A percentile compares a stretch with the other conserved stretches of the same genome.
Conservation (phyloP, 805 yeast genomes). For the Alloascoidea africana region DNA sequence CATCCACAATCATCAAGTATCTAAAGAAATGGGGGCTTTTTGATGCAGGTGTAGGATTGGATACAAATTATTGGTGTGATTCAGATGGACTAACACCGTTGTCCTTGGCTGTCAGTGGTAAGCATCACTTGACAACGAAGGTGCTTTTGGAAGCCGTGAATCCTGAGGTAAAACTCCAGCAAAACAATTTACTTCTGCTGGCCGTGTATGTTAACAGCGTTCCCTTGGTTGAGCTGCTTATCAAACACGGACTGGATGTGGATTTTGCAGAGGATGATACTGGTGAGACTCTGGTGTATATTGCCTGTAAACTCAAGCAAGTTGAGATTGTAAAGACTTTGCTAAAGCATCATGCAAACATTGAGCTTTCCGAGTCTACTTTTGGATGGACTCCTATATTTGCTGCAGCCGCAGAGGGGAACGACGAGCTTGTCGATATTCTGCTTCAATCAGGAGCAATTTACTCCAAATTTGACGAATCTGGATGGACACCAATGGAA, state of each 20-base stretch:
- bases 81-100: slow-evolving; percentile 70
- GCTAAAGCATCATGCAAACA: slow-evolving; percentile 36
- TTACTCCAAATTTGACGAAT: slow-evolving; percentile 47
- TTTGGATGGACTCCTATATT: slow-evolving; percentile 95
- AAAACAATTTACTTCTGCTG: slow-evolving; percentile 44
- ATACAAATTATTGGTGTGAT: slow-evolving; percentile 25
- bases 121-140: slow-evolving; percentile 63
- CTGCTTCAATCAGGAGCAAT: slow-evolving; percentile 40
- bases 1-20: slow-evolving; percentile 39
- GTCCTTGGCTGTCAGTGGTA: slow-evolving; percentile 70
- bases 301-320: slow-evolving; percentile 55
- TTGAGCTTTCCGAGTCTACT: slow-evolving; percentile 60
- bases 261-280: slow-evolving; percentile 41
- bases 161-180: slow-evolving; percentile 22
- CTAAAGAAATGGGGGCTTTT: slow-evolving; percentile 37
- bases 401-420: slow-evolving; percentile 82
- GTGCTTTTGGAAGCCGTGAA: slow-evolving; percentile 35
- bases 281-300: slow-evolving; percentile 76
- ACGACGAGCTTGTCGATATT: slow-evolving; percentile 33
- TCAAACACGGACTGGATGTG: slow-evolving; percentile 45
- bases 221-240: slow-evolving; percentile 35
- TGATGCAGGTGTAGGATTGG: slow-evolving; percentile 9
- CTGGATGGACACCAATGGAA: slow-evolving; percentile 97
- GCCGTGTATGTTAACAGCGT: slow-evolving; percentile 56
- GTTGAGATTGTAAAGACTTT: slow-evolving; percentile 35